Conservation (phyloP, 495 filamentous ascomycete species). For the Aspergillus coremiiformis region DNA sequence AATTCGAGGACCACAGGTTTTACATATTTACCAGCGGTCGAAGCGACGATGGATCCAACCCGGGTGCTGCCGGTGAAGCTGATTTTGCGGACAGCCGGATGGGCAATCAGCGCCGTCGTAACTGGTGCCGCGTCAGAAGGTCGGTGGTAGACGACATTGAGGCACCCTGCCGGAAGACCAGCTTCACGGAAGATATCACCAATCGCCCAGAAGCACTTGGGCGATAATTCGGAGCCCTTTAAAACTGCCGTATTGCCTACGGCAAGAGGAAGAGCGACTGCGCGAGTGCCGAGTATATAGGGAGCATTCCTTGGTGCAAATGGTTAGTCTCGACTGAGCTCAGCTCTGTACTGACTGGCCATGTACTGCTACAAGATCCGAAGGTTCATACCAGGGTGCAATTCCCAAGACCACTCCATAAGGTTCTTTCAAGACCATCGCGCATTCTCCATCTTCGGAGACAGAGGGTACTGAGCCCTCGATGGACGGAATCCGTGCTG, state of each 20-base stretch:
- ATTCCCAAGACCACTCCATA: constrained; percentile 75
- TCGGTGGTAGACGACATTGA: constrained; percentile 51
- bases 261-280: constrained; percentile 69
- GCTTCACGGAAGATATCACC: constrained; percentile 64
- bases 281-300: constrained; percentile 56
- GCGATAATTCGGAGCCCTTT: constrained; percentile 71
- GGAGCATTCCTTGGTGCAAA: constrained; percentile 50
- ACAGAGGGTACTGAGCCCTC: constrained; percentile 55
- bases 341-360: background rate
- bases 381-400: constrained; percentile 63
- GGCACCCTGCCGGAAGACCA: constrained; percentile 54
- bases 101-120: constrained; percentile 50
- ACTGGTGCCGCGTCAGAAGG: constrained; percentile 46
- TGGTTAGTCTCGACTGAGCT: background rate
- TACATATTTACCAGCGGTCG: constrained; percentile 45
- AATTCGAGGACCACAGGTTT: constrained; percentile 58
- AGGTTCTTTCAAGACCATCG: constrained; percentile 71
- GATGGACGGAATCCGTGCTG: constrained; percentile 54
- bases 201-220: constrained; percentile 67
- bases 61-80: constrained; percentile 55
- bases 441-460: constrained; percentile 46
- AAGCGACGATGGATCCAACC: constrained; percentile 49
- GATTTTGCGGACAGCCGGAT: constrained; percentile 51
- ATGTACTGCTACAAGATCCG: background rate
- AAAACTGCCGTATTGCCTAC: constrained; percentile 72